phyloP scores from a whole-genome alignment of 2,329 filamentous ascomycete species.

The Xylaria arbuscula region DNA sequence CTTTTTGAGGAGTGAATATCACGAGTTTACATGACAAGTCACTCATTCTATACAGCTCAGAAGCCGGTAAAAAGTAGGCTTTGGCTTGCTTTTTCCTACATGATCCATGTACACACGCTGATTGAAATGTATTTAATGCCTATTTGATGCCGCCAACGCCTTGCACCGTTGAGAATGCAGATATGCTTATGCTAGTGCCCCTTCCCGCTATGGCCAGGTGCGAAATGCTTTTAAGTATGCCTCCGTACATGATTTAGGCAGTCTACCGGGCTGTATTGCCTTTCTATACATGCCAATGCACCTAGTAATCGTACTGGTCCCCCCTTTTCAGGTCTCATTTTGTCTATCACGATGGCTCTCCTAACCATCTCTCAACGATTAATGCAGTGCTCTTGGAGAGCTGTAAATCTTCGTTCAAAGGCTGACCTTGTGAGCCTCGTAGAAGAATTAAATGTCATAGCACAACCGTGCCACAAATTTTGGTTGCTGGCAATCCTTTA shows the following conservation, averaged over 20 bases:
- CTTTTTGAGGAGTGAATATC: background rate
- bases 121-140: constrained; percentile 25
- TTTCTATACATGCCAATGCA: constrained; percentile 17
- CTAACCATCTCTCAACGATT: background rate
- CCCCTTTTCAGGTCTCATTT: background rate
- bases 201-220: constrained; percentile 17
- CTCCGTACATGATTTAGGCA: constrained; percentile 14
- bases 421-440: constrained; percentile 3
- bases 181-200: constrained; percentile 32
- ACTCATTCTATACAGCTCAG: background rate
- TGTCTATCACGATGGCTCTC: background rate
- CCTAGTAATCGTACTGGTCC: constrained; percentile 13
- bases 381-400: constrained; percentile 2
- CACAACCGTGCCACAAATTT: constrained; percentile 6
- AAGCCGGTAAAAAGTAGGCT: background rate
- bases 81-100: background rate
- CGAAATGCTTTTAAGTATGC: constrained; percentile 25
- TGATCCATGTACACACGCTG: background rate
- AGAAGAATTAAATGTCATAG: constrained; percentile 20
- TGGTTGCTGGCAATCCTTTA: background rate
- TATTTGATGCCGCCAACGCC: constrained; percentile 31
- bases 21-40: background rate
- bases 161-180: constrained; percentile 35
- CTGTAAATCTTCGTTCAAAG: background rate
- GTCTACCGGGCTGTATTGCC: constrained; percentile 12